phyloP scores from a whole-genome alignment of 352 stramenopile species.

The Thalassiosira pacifica region DNA sequence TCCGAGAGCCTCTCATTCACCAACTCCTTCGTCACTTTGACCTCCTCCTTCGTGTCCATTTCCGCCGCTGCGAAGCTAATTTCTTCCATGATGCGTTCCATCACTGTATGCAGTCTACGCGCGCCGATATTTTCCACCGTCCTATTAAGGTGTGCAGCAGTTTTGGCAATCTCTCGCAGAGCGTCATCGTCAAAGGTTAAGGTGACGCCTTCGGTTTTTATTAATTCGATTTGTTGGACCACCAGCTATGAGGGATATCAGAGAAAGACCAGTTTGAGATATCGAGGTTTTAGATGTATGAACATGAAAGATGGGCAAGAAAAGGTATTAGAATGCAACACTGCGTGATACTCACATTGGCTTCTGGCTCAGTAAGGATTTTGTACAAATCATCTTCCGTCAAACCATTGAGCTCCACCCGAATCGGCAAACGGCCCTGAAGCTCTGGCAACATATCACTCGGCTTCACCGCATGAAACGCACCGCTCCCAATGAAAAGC shows the following conservation, averaged over 20 bases:
- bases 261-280: too few relatives aligned
- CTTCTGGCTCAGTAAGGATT: constrained; percentile 99
- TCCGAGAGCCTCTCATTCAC: constrained; percentile 94
- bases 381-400: constrained; percentile 99
- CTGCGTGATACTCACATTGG: constrained; percentile 88
- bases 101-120: constrained; percentile 95
- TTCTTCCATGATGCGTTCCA: constrained; percentile 99
- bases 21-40: constrained; percentile 95
- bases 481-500: constrained; percentile 97
- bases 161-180: constrained; percentile 96
- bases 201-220: constrained; percentile 96
- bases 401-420: constrained; percentile 98
- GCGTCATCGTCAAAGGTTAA: constrained; percentile 97
- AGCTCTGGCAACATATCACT: constrained; percentile 98
- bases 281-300: too few relatives aligned
- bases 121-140: constrained; percentile 99
- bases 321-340: constrained; percentile 20
- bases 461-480: constrained; percentile 98
- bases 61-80: constrained; percentile 98
- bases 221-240: constrained; percentile 96
- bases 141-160: constrained; percentile 95
- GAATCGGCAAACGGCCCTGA: constrained; percentile 98
- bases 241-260: constrained; percentile 90
- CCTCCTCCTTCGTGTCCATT: constrained; percentile 77
- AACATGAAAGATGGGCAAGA: constrained; percentile 2